These are phyloP conservation scores for Trichomonascaceae sp. DNA, from an alignment of 1,139 yeast genomes.

Conservation along the genomic window DNA sequence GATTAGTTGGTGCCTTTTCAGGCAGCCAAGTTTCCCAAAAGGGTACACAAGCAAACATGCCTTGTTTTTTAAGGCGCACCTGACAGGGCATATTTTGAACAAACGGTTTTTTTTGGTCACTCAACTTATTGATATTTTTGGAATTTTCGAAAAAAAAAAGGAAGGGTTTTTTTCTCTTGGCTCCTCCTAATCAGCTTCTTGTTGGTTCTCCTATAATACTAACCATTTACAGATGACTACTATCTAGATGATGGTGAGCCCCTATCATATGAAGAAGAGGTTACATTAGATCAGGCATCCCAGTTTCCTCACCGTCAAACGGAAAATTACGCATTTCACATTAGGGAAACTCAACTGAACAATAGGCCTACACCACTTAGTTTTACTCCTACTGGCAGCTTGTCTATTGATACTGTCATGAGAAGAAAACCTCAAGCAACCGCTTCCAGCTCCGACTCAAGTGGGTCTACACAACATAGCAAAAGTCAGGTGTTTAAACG, in stretches of 20 bases:
- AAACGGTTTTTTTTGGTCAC: neutral
- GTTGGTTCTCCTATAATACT: neutral
- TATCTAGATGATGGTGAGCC: constrained; percentile 19
- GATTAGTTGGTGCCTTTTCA: neutral
- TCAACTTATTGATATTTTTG: neutral
- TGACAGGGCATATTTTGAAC: neutral
- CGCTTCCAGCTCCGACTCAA: neutral
- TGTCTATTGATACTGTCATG: constrained; percentile 13
- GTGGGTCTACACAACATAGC: constrained; percentile 3
- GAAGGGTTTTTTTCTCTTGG: neutral
- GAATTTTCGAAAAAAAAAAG: neutral
- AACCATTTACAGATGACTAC: constrained; percentile 1
- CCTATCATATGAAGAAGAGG: constrained; percentile 22
- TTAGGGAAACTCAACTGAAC: constrained; percentile 5
- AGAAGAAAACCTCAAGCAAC: neutral
- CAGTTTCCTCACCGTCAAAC: constrained; percentile 17
- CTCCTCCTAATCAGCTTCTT: too few relatives aligned
- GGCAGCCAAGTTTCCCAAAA: neutral
- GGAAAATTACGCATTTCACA: constrained; percentile 14
- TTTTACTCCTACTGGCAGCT: constrained; percentile 18
- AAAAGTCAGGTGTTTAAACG: constrained; percentile 2
- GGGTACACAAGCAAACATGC: neutral
- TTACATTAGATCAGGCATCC: constrained; percentile 20
- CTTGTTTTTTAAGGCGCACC: neutral
- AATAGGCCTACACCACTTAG: constrained; percentile 8